A percentile compares a stretch with the other conserved stretches of the same genome.
Evolutionary conservation across 306 rosid genomes (phyloP).

Genomic region (Quercus parvula): DNA sequence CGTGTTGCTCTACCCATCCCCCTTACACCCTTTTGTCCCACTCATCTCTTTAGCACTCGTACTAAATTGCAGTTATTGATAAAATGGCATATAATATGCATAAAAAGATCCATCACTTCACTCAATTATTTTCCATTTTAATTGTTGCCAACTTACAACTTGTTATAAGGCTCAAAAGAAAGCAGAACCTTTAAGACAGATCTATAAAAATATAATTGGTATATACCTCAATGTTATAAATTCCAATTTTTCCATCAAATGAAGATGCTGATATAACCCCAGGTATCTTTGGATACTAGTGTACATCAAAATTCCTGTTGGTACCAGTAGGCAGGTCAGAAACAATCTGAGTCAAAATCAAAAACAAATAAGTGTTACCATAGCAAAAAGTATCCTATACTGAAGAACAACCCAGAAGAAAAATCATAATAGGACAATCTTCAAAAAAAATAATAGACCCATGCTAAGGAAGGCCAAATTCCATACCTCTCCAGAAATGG

Average conservation of each 20-base stretch:
- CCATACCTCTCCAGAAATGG: constrained; percentile 82
- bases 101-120: background rate
- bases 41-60: too few species aligned
- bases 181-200: background rate
- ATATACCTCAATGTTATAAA: constrained; percentile 86
- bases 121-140: background rate
- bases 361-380: constrained; percentile 19
- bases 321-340: constrained; percentile 79
- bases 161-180: background rate
- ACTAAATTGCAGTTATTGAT: background rate
- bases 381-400: constrained; percentile 3
- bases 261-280: constrained; percentile 89
- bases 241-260: constrained; percentile 95
- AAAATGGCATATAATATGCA: background rate
- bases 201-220: background rate
- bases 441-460: background rate
- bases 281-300: constrained; percentile 92
- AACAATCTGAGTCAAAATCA: constrained; percentile 57
- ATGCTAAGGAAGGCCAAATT: constrained; percentile 11
- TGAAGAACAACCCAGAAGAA: background rate
- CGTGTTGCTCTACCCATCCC: too few species aligned
- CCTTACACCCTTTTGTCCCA: too few species aligned
- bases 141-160: background rate
- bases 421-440: background rate
- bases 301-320: constrained; percentile 96